A percentile compares a stretch with the other conserved stretches of the same genome.
Evolutionary conservation across 2,329 filamentous ascomycete species (phyloP).

Genomic region (Neopestalotiopsis sp.): DNA sequence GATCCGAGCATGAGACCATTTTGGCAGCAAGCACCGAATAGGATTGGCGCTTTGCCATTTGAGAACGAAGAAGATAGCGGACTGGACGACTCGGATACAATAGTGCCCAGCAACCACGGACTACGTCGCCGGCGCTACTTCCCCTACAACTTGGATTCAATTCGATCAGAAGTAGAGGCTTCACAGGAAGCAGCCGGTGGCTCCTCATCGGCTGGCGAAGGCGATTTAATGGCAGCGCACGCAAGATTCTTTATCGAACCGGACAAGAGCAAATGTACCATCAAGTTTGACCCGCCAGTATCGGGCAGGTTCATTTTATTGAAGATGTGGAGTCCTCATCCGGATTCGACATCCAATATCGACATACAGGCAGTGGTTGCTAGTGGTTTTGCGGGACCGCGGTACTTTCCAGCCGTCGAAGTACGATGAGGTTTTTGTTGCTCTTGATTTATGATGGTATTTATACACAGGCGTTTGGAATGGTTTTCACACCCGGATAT

Average conservation of each 20-base stretch:
- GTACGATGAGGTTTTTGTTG: slow-evolving; percentile 50
- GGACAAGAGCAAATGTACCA: slow-evolving; percentile 82
- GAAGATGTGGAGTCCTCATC: slow-evolving; percentile 85
- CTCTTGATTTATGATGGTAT: not conserved
- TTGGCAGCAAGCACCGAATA: slow-evolving; percentile 52
- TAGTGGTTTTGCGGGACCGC: slow-evolving; percentile 82
- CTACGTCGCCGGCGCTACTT: slow-evolving; percentile 30
- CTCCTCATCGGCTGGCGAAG: slow-evolving; percentile 59
- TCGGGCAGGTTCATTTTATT: slow-evolving; percentile 84
- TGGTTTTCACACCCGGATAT: not conserved
- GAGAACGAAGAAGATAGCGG: slow-evolving; percentile 53
- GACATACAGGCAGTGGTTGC: slow-evolving; percentile 87
- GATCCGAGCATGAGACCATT: slow-evolving; percentile 38
- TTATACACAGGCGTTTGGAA: not conserved
- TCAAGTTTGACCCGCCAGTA: slow-evolving; percentile 83
- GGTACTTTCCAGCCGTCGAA: slow-evolving; percentile 78
- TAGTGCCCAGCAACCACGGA: slow-evolving; percentile 38
- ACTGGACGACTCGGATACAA: slow-evolving; percentile 40
- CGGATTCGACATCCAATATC: slow-evolving; percentile 72
- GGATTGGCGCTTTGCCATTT: slow-evolving; percentile 60
- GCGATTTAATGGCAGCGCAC: slow-evolving; percentile 71
- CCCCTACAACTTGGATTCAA: slow-evolving; percentile 18
- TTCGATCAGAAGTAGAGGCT: slow-evolving; percentile 49
- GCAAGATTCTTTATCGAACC: slow-evolving; percentile 84
- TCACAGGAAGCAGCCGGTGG: slow-evolving; percentile 61